Conservation (phyloP, 2,329 filamentous ascomycete species). For the Pleomassaria siparia region DNA sequence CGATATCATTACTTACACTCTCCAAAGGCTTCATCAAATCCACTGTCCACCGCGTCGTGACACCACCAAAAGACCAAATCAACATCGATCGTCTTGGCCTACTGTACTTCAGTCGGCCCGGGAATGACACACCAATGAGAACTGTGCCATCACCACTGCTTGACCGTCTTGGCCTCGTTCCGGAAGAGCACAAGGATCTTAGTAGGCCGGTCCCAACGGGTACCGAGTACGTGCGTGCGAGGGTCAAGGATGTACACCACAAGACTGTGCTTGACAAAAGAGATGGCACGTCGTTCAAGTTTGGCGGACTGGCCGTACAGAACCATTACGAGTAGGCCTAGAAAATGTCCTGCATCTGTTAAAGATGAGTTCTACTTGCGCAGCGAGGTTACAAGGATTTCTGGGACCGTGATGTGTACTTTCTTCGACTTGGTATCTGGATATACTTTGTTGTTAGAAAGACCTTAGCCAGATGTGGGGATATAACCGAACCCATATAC, state of each 20-base stretch:
- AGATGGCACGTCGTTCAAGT: constrained; percentile 49
- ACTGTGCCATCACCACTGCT: constrained; percentile 39
- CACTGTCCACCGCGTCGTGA: constrained; percentile 50
- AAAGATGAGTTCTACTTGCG: too few species aligned
- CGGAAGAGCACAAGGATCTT: constrained; percentile 43
- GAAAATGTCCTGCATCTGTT: too few species aligned
- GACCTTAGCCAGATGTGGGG: too few species aligned
- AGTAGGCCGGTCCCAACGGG: constrained; percentile 42
- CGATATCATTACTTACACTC: constrained; percentile 34
- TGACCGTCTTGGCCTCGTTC: constrained; percentile 38
- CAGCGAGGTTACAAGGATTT: too few species aligned
- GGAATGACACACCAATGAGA: constrained; percentile 32
- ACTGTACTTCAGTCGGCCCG: constrained; percentile 50
- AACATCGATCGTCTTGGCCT: constrained; percentile 51
- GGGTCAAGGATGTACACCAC: constrained; percentile 51
- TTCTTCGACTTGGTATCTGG: too few species aligned
- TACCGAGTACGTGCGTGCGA: constrained; percentile 50
- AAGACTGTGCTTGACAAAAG: constrained; percentile 49
- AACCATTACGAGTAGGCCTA: constrained; percentile 40
- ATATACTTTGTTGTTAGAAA: too few species aligned
- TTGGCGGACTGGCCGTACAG: constrained; percentile 45
- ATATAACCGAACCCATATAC: too few species aligned
- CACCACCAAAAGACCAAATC: constrained; percentile 50
- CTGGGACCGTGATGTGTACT: too few species aligned
- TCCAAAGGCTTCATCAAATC: constrained; percentile 46